Evolutionary conservation across 768 basidiomycete species (phyloP).

Genomic region (Boletus rufocinnamomeus): DNA sequence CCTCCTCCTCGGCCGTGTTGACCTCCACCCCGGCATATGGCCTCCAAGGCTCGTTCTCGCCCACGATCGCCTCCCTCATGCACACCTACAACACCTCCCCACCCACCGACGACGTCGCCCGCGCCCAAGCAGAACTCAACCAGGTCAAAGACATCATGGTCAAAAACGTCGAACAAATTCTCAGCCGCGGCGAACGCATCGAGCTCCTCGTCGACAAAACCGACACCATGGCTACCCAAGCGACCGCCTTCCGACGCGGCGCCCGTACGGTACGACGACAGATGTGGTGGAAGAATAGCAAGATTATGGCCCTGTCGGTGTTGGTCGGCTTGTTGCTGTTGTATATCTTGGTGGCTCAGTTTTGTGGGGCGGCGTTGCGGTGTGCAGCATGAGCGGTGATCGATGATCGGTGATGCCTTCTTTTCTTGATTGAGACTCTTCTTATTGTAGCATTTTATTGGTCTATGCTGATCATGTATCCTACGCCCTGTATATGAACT

Average conservation of each 20-base stretch:
- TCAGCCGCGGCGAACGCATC: constrained; percentile 91
- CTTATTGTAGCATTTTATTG: constrained; percentile 13
- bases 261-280: constrained; percentile 79
- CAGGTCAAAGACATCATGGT: constrained; percentile 98
- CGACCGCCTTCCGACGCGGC: constrained; percentile 89
- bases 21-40: constrained; percentile 55
- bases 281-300: constrained; percentile 90
- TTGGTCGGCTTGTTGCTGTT: constrained; percentile 74
- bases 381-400: constrained; percentile 41
- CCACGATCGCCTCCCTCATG: constrained; percentile 73
- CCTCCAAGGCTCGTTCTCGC: constrained; percentile 71
- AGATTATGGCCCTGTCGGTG: constrained; percentile 63
- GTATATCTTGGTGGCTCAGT: constrained; percentile 84
- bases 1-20: constrained; percentile 59
- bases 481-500: constrained; percentile 1
- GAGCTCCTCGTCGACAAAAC: constrained; percentile 97
- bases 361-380: constrained; percentile 82
- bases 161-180: constrained; percentile 95
- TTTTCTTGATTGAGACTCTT: constrained; percentile 1
- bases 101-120: constrained; percentile 83
- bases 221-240: constrained; percentile 91
- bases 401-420: background rate
- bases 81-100: constrained; percentile 88
- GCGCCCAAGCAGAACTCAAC: constrained; percentile 85
- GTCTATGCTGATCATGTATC: constrained; percentile 13